phyloP scores from a whole-genome alignment of 1,284 basidiomycete species.

The Ustilago cynodontis region DNA sequence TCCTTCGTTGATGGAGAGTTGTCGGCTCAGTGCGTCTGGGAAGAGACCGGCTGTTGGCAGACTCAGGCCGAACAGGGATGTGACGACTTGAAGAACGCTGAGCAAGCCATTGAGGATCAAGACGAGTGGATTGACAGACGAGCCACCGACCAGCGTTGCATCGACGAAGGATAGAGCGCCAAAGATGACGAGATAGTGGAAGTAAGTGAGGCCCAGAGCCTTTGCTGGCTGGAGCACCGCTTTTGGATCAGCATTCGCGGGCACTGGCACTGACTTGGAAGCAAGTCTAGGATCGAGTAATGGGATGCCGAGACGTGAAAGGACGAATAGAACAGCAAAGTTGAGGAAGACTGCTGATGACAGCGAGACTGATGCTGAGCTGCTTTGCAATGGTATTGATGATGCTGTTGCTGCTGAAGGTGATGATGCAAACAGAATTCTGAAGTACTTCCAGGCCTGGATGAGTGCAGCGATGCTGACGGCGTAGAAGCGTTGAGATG shows the following conservation, averaged over 20 bases:
- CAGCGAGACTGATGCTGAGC: slow-evolving; percentile 75
- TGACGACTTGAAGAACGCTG: slow-evolving; percentile 17
- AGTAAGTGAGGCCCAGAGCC: slow-evolving; percentile 50
- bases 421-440: slow-evolving; percentile 27
- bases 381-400: slow-evolving; percentile 19
- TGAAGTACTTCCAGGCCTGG: slow-evolving; percentile 70
- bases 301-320: slow-evolving; percentile 81
- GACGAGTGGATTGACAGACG: slow-evolving; percentile 35
- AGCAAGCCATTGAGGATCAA: slow-evolving; percentile 31
- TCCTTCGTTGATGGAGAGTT: slow-evolving; percentile 68
- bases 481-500: slow-evolving; percentile 74
- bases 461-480: slow-evolving; percentile 72
- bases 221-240: slow-evolving; percentile 76
- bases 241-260: slow-evolving; percentile 77
- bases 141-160: slow-evolving; percentile 38
- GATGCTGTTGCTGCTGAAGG: slow-evolving; percentile 15
- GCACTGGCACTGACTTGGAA: slow-evolving; percentile 75
- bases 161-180: slow-evolving; percentile 40
- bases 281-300: slow-evolving; percentile 79
- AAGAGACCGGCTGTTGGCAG: slow-evolving; percentile 47
- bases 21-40: slow-evolving; percentile 73
- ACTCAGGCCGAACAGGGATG: slow-evolving; percentile 41
- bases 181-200: slow-evolving; percentile 48
- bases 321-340: slow-evolving; percentile 74
- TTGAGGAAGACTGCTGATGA: slow-evolving; percentile 73